Percentiles rank a stretch among this genome's conserved stretches.
Evolutionary conservation across 75 land plant species (phyloP).

Genomic region (Sequoiadendron giganteum): DNA sequence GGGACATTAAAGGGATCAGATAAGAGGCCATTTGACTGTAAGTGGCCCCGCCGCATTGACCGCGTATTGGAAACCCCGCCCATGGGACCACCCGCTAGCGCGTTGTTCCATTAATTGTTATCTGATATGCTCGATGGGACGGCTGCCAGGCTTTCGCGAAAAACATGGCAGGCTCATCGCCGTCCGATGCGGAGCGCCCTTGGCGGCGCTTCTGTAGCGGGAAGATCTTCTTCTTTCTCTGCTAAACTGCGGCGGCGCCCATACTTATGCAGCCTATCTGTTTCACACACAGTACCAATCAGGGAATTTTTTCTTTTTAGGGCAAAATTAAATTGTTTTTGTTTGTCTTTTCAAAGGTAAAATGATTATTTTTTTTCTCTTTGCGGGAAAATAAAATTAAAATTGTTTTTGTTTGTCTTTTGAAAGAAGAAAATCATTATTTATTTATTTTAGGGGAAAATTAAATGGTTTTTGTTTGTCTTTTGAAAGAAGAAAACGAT

Average conservation of each 20-base stretch:
- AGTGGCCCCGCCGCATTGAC: neutral
- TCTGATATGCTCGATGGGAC: neutral
- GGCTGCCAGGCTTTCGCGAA: neutral
- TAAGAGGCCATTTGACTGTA: neutral
- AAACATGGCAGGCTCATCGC: neutral
- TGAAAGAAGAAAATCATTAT: too few relatives aligned
- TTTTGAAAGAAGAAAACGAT: too few relatives aligned
- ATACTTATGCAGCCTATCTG: neutral
- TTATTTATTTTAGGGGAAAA: too few relatives aligned
- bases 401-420: too few relatives aligned
- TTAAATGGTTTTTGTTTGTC: too few relatives aligned
- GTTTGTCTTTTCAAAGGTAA: too few relatives aligned
- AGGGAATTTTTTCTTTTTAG: too few relatives aligned
- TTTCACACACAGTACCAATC: neutral
- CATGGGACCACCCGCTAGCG: neutral
- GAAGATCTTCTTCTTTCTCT: neutral
- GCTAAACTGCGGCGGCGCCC: neutral
- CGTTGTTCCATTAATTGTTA: neutral
- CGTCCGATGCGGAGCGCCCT: neutral
- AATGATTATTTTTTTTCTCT: too few relatives aligned
- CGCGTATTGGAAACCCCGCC: neutral
- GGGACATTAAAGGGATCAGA: neutral
- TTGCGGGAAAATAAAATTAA: too few relatives aligned
- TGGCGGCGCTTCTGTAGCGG: neutral
- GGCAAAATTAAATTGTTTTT: too few relatives aligned